Base-by-base conservation (phyloP, 176 grass and related monocot species). In the Lolium rigidum region DNA sequence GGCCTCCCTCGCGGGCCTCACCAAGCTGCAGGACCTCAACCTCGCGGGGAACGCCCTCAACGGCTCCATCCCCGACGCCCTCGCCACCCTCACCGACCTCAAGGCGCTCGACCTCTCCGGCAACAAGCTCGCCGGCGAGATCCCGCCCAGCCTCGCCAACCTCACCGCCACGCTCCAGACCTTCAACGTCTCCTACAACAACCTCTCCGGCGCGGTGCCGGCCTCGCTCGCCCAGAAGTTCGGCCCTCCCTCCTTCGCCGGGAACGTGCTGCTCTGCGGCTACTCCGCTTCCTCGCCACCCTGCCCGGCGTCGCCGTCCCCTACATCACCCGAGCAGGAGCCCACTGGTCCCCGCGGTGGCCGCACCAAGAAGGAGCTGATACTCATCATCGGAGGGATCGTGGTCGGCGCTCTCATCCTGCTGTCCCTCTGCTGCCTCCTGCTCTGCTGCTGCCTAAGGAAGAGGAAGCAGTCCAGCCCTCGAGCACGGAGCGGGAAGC, bases 131-230 rank as follows among this genome's bases (percentile, higher is more conserved):
- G 56, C 39, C 4, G 88, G 88, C 54, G 78, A 84, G 69, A 77
- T 93, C 24, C 91, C 91, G 59, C 35, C 82, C 44, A 83, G 85
- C 18, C 63, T 93, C 12, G 78, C 56, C 39, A 90, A 88, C n/a
- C 88, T 93, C 78, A 86, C 83, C 0, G 79, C 73, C 55, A 83
- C 63, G 43, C 86, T 93, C 31, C 21, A 66, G 24, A 80, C 67
- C 25, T 88, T 93, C 78, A 80, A 93, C 66, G 88, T 93, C 3
- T 93, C 92, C 5, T 76, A 90, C 61, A 93, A 93, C 65, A 85
- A 93, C 28, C 81, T 93, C 47, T 90, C 91, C 39, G 91, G 91
- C 74, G 78, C 51, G 15, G 66, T 90, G 38, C 88, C 88, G 1
- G 63, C 57, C 58, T 82, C 88, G 13, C 78, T 86, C n/a, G 9